Conservation (phyloP, 208 protist species). For the Trypanosoma grayi region DNA sequence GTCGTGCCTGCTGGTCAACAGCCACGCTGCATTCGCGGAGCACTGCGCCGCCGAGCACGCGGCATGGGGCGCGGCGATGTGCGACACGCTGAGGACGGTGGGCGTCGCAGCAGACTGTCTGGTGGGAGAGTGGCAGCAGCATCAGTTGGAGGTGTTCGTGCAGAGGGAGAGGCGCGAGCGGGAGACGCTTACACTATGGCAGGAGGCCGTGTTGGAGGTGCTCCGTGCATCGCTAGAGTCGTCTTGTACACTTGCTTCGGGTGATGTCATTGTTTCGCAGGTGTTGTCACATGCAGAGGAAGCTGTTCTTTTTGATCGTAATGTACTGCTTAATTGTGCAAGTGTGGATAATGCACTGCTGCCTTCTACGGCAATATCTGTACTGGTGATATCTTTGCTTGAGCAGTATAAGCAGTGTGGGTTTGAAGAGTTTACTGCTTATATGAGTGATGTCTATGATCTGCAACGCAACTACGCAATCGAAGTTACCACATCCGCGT, state of each 20-base stretch:
- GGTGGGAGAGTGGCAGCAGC: conserved; percentile 11
- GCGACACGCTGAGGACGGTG: no score
- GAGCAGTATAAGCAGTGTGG: conserved; percentile 14
- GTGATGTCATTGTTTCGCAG: neutral
- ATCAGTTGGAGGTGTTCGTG: conserved; percentile 11
- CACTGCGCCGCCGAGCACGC: conserved; percentile 2
- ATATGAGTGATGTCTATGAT: neutral
- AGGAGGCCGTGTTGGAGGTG: neutral
- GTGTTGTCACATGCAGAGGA: neutral
- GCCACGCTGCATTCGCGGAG: no score
- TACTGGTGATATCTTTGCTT: neutral
- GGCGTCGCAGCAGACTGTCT: conserved; percentile 1
- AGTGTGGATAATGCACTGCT: neutral
- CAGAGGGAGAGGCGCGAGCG: conserved; percentile 13
- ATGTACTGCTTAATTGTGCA: neutral
- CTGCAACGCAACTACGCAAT: neutral
- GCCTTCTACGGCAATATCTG: no score
- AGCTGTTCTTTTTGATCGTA: neutral
- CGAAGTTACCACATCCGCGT: neutral
- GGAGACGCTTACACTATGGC: conserved; percentile 5
- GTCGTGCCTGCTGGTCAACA: no score
- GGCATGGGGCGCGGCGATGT: no score
- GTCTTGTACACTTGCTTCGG: neutral
- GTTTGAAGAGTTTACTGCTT: conserved; percentile 14
- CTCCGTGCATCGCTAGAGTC: neutral